phyloP scores from a whole-genome alignment of 108 stramenopile genomes.

The Skeletonema tropicum region DNA sequence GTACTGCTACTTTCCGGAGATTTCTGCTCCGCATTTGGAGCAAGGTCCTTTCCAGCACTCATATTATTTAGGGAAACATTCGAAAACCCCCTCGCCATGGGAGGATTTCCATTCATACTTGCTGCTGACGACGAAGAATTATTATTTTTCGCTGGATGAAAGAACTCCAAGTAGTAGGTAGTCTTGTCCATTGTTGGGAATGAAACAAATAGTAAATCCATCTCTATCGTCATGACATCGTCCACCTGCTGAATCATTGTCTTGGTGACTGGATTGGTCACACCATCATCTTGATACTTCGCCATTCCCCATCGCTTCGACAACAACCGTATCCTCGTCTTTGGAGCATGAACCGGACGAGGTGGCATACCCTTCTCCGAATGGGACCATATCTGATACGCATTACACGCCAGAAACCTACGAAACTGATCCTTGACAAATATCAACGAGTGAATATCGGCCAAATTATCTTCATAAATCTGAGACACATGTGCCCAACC shows the following conservation, averaged over 20 bases:
- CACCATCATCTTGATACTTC: slow-evolving; percentile 3
- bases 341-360: slow-evolving; percentile 21
- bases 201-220: slow-evolving; percentile 15
- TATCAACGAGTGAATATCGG: slow-evolving; percentile 32
- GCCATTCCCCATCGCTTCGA: slow-evolving; percentile 2
- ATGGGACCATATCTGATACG: slow-evolving; percentile 26
- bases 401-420: slow-evolving; percentile 14
- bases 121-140: background rate
- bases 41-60: background rate
- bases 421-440: slow-evolving; percentile 16
- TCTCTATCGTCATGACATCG: slow-evolving; percentile 6
- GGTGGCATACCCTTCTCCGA: slow-evolving; percentile 6
- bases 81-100: background rate
- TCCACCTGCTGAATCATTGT: background rate
- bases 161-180: slow-evolving; percentile 19
- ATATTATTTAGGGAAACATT: background rate
- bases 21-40: background rate
- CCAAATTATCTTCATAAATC: slow-evolving; percentile 30
- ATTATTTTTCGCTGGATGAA: slow-evolving; percentile 9
- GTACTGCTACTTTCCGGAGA: background rate
- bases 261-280: slow-evolving; percentile 1
- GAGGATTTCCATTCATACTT: background rate
- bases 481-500: slow-evolving; percentile 26
- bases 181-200: slow-evolving; percentile 25
- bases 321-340: slow-evolving; percentile 24